Conservation (phyloP, 805 yeast genomes). For the Metschnikowia borealis region DNA sequence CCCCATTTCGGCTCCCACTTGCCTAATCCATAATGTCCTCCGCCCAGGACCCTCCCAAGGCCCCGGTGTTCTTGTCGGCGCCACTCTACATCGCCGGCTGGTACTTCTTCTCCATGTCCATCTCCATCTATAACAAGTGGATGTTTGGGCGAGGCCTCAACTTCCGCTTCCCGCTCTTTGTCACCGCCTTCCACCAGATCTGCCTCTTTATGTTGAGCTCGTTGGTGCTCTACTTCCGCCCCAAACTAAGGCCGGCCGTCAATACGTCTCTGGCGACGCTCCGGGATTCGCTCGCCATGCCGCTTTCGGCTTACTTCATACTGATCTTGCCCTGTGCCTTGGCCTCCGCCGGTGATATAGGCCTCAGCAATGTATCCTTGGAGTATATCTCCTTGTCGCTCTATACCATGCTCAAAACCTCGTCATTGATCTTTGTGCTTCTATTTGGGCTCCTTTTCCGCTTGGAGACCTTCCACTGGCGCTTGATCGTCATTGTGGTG, state of each 20-base stretch:
- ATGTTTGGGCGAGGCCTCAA: constrained; percentile 85
- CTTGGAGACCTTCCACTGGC: constrained; percentile 69
- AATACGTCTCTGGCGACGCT: constrained; percentile 9
- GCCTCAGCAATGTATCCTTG: constrained; percentile 82
- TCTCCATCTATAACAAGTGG: constrained; percentile 90
- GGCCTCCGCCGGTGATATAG: constrained; percentile 91
- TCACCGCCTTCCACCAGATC: constrained; percentile 83
- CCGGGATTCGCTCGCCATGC: constrained; percentile 17
- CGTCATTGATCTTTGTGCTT: constrained; percentile 82
- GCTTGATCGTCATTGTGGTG: constrained; percentile 62
- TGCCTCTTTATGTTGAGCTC: constrained; percentile 56
- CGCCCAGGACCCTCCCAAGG: background rate
- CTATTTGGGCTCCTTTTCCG: constrained; percentile 80
- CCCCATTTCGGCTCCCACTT: too few relatives aligned
- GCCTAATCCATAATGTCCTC: background rate
- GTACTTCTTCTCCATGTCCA: constrained; percentile 66
- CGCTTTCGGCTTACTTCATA: constrained; percentile 33
- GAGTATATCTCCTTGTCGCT: constrained; percentile 74
- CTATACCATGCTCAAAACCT: constrained; percentile 91
- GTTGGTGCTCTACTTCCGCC: constrained; percentile 40
- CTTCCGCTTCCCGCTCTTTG: constrained; percentile 77
- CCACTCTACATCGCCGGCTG: constrained; percentile 48
- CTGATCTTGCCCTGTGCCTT: constrained; percentile 79
- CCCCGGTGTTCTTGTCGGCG: constrained; percentile 11
- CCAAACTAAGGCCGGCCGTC: constrained; percentile 44